Percentiles rank a stretch among this genome's conserved stretches.
These are phyloP conservation scores for Nakataea oryzae DNA, from an alignment of 2,329 filamentous ascomycete genomes.

Conservation along the genomic window DNA sequence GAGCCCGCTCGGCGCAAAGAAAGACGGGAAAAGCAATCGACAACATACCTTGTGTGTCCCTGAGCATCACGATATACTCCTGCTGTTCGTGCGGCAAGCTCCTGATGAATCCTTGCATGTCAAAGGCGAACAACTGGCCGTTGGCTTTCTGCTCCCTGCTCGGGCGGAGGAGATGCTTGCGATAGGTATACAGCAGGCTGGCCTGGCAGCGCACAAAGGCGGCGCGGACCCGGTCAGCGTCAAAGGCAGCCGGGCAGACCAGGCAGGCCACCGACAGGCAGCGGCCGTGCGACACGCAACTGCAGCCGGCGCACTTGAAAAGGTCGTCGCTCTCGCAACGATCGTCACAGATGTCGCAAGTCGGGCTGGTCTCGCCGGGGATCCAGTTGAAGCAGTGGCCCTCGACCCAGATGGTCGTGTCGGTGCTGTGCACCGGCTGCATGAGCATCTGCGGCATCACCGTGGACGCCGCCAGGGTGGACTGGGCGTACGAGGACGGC, in stretches of 20 bases:
- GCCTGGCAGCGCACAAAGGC: constrained; percentile 56
- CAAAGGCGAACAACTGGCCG: constrained; percentile 52
- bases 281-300: constrained; percentile 43
- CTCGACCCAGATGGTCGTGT: constrained; percentile 74
- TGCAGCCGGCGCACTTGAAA: constrained; percentile 62
- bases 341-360: constrained; percentile 69
- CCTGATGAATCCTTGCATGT: constrained; percentile 55
- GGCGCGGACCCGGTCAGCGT: constrained; percentile 49
- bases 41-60: constrained; percentile 54
- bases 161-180: constrained; percentile 51
- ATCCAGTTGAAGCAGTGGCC: constrained; percentile 69
- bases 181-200: constrained; percentile 56
- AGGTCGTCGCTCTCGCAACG: constrained; percentile 61
- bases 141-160: constrained; percentile 49
- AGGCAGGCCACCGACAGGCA: constrained; percentile 53
- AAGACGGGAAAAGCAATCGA: not conserved
- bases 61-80: constrained; percentile 53
- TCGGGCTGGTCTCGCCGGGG: constrained; percentile 44
- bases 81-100: constrained; percentile 56
- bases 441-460: constrained; percentile 79
- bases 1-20: not conserved
- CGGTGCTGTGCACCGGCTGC: constrained; percentile 68
- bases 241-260: constrained; percentile 54
- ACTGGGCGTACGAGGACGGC: constrained; percentile 74
- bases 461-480: constrained; percentile 75